Percentiles rank a stretch among this genome's conserved stretches.
Evolutionary conservation across 345 rosid genomes (phyloP).

Genomic region (Hypericum androsaemum): DNA sequence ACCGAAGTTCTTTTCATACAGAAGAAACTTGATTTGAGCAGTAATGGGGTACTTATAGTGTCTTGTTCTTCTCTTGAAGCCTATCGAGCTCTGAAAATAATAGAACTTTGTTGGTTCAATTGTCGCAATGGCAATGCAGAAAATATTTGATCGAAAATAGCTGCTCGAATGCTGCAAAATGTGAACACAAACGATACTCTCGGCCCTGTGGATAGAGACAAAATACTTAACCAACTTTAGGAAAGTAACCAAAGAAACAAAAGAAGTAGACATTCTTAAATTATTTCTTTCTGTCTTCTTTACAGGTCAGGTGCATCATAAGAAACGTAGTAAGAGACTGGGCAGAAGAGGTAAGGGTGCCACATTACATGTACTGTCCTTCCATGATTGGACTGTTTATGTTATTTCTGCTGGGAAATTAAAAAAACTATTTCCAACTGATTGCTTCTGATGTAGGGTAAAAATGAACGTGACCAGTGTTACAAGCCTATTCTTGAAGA

Average conservation of each 20-base stretch:
- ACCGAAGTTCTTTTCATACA: conserved; percentile 28
- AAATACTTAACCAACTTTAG: no score
- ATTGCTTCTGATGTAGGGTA: conserved; percentile 37
- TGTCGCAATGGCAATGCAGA: conserved; percentile 34
- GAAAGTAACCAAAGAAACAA: conserved; percentile 13
- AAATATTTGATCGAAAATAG: no score
- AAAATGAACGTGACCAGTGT: conserved; percentile 80
- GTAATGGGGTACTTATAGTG: no score
- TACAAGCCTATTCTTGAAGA: conserved; percentile 89
- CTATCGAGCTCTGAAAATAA: no score
- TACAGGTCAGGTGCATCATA: conserved; percentile 90
- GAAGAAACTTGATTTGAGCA: no score
- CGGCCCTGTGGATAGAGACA: no score
- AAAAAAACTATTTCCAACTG: no score
- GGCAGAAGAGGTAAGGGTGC: conserved; percentile 78
- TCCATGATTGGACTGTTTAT: conserved; percentile 14
- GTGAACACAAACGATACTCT: no score
- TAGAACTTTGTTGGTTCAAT: conserved; percentile 27
- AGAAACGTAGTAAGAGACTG: conserved; percentile 96
- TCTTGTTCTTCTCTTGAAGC: no score
- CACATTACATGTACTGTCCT: conserved; percentile 7
- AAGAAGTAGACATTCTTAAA: background rate
- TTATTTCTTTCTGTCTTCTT: conserved; percentile 11
- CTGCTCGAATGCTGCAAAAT: no score
- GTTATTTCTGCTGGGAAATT: conserved; percentile 11